phyloP scores from a whole-genome alignment of 1,284 basidiomycete species.

The Ganoderma lingzhi region DNA sequence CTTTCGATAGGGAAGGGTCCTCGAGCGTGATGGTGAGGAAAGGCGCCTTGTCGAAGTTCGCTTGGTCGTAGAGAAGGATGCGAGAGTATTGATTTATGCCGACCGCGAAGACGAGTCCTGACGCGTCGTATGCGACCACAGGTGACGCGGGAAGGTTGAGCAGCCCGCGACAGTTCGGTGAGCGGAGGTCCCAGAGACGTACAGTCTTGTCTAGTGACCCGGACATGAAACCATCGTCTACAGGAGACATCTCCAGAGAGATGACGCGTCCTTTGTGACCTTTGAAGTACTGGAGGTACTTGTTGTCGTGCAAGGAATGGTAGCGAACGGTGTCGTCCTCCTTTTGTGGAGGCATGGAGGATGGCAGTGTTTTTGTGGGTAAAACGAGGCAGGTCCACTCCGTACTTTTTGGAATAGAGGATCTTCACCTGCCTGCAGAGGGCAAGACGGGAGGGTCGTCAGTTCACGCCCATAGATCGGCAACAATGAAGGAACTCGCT shows the following conservation, averaged over 20 bases:
- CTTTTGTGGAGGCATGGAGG: constrained; percentile 94
- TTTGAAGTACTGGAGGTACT: constrained; percentile 94
- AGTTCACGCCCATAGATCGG: constrained; percentile 39
- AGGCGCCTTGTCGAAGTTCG: constrained; percentile 91
- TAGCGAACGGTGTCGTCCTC: constrained; percentile 96
- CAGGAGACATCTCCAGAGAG: constrained; percentile 91
- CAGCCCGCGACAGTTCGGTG: constrained; percentile 78
- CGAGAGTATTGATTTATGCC: constrained; percentile 87
- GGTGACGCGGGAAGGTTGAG: constrained; percentile 78
- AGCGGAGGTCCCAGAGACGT: constrained; percentile 94
- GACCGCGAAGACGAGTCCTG: constrained; percentile 93
- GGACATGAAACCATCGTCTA: constrained; percentile 96
- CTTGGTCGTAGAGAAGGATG: constrained; percentile 89
- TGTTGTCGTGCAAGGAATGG: constrained; percentile 95
- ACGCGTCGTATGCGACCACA: constrained; percentile 90
- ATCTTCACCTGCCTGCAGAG: constrained; percentile 72
- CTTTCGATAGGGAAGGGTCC: constrained; percentile 76
- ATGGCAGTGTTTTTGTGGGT: constrained; percentile 91
- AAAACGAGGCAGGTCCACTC: constrained; percentile 92
- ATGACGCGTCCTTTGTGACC: constrained; percentile 93
- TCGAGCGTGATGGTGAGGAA: constrained; percentile 87
- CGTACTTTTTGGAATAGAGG: constrained; percentile 95
- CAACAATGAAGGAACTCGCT: constrained; percentile 69
- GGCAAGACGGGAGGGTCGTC: constrained; percentile 23
- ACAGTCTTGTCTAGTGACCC: constrained; percentile 94